Conservation (phyloP, 31 red algal genomes). For the Bonnemaisonia californica region DNA sequence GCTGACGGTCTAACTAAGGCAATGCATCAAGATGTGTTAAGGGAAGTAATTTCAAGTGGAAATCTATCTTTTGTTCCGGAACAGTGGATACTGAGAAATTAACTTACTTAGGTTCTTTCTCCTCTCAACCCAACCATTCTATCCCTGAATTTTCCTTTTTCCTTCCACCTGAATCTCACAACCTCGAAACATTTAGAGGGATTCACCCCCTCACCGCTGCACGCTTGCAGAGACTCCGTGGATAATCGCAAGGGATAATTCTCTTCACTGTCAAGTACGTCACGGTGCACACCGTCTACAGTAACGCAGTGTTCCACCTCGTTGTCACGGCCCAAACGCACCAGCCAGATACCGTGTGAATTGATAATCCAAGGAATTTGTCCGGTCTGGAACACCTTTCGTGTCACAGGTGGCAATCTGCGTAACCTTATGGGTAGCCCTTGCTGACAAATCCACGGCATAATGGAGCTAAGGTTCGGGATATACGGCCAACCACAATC, state of each 20-base stretch:
- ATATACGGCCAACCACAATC: too few species aligned
- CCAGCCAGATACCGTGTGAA: constrained; percentile 1
- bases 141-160: not conserved
- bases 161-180: not conserved
- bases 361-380: constrained; percentile 5
- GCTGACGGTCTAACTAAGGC: constrained; percentile 34
- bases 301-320: constrained; percentile 11
- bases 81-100: not conserved
- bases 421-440: too few species aligned
- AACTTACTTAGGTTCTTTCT: not conserved
- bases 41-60: not conserved
- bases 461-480: too few species aligned
- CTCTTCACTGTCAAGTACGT: constrained; percentile 22
- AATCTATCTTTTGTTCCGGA: not conserved
- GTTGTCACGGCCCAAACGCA: not conserved
- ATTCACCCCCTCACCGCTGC: not conserved
- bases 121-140: not conserved
- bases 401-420: too few species aligned
- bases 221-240: not conserved
- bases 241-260: not conserved
- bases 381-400: too few species aligned
- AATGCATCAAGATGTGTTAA: constrained; percentile 17
- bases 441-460: too few species aligned
- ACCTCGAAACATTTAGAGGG: not conserved
- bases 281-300: not conserved